Evolutionary conservation across 108 stramenopile genomes (phyloP), one percentile per base, ranked within the genome.

Genomic region (Pseudonitzschia pungens): DNA sequence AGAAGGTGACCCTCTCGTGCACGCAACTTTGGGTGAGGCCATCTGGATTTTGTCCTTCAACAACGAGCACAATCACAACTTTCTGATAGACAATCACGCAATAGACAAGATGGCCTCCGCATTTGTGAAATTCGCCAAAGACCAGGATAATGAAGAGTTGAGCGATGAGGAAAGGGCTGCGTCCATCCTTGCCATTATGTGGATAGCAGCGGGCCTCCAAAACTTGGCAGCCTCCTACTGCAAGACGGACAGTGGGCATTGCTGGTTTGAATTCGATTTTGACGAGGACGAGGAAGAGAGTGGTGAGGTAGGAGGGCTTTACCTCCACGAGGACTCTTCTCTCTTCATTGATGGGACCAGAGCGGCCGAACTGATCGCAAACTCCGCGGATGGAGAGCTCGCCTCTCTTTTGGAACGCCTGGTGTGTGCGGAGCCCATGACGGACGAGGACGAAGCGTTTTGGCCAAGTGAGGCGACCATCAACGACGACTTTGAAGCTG

Each of bases 141-240:
- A 44, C 18, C 58, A 24, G 15, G 27, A 15, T 1, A 32, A 32
- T 32, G 50, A 16, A 4, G 3, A n/a, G 50, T 4, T n/a, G 50
- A 16, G n/a, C 3, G 50, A 3, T 10, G 50, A 51, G 10, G 50
- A 51, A 4, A 51, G 10, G 10, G 22, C 20, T 10, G 58, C 58
- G 3, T 59, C 22, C 24, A 26, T 7, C 22, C 16, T 29, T 16
- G 26, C 66, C 0, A 32, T 73, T 41, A 74, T 74, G 73, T 74
- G 73, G 73, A 26, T 42, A 15, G 42, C 45, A 52, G 73, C 73
- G 10, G 73, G 65, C 16, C 27, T 74, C 29, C 73, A 74, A 24
- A 74, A 74, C 42, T 20, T 74, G 31, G 66, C 66, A 16, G 73
- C 73, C 44, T 52, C 66, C 18, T 74, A 74, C 29, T 74, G 73